Evolutionary conservation across 164 flowering plant genomes (phyloP), one percentile per base, ranked within the genome.

Genomic region (Piper longum): DNA sequence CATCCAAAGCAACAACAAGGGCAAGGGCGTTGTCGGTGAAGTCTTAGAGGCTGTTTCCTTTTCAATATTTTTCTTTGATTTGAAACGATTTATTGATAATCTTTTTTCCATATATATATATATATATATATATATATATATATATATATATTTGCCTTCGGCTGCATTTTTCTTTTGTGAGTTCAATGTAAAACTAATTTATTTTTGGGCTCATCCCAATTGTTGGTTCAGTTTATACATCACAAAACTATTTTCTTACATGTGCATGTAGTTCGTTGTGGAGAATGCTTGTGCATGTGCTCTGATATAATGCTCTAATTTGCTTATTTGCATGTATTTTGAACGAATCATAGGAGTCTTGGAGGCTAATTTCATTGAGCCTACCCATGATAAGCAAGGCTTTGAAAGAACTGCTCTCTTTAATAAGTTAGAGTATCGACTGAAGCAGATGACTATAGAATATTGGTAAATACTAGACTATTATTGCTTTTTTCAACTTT

Each of bases 331-430:
- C 52, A 13, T 48, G 16, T 42, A 16, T 48, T 61, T 63, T 36
- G 61, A 14, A 54, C 57, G 65, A 44, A 57, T 72, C 16, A 48
- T 67, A 93, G 99, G 99, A 76, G 83, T 84, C 63, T 71, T 93
- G 71, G 95, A 95, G 80, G 90, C 97, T 68, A 84, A 95, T 74
- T 88, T 88, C 72, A 64, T 95, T 57, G 80, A 90, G 74, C 97
- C 97, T 43, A 84, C 86, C 9, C 99, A 95, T 73, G 85, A 87
- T 73, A 95, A 95, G 73, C 97, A 95, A 79, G 99, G 90, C 56
- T 90, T 95, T 71, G 99, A 90, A 82, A 88, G 79, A 78, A 90
- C 96, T 61, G 63, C 85, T 54, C 82, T 85, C 56, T 83, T 88
- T 61, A 92, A 88, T 71, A 95, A 82, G 75, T 93, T 95, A 62